Evolutionary conservation across 768 basidiomycete species (phyloP), one percentile per base, ranked within the genome.

Genomic region (Galerina sulciceps): DNA sequence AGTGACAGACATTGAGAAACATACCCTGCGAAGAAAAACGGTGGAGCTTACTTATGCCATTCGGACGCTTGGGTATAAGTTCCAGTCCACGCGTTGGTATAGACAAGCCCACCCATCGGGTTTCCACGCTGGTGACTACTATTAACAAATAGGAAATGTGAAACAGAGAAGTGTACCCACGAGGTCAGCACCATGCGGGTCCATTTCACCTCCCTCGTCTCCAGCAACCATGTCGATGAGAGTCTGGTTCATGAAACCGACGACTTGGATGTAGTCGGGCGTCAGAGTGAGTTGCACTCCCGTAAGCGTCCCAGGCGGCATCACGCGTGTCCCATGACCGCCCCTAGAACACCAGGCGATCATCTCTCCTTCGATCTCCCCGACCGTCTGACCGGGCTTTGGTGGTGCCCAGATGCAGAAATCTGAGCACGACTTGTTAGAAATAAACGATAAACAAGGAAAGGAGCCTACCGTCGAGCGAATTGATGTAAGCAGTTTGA

Each of bases 181-280:
- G 45, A 68, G 51, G 68, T 91, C 90, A 54, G 89, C 89, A 40
- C 90, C 90, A 59, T 89, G 87, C 11, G 89, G 85, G 69, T 92
- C 88, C 61, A 91, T 82, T 72, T 93, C 92, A 48, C 92, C 92
- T 59, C 93, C 92, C 35, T 68, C 81, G 65, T 94, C 93, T 6
- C 60, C 72, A 0, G 70, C 20, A 3, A 72, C 59, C 44, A 93
- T 68, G 71, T 90, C 79, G 63, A 94, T 73, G 53, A 70, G 63
- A 4, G 75, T 78, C 75, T 94, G 91, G 69, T 91, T 76, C 62
- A 88, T 76, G 71, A 80, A 85, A 6, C 89, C 91, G 22, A 81
- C 80, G 57, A 90, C 78, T 67, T 87, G 85, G 23, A 86, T 67
- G 62, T 90, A 90, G 56, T 83, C 80, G 0, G 82, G 81, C 0